Evolutionary conservation across 1,284 basidiomycete genomes (phyloP).

Genomic region (Leucoagaricus sp.): DNA sequence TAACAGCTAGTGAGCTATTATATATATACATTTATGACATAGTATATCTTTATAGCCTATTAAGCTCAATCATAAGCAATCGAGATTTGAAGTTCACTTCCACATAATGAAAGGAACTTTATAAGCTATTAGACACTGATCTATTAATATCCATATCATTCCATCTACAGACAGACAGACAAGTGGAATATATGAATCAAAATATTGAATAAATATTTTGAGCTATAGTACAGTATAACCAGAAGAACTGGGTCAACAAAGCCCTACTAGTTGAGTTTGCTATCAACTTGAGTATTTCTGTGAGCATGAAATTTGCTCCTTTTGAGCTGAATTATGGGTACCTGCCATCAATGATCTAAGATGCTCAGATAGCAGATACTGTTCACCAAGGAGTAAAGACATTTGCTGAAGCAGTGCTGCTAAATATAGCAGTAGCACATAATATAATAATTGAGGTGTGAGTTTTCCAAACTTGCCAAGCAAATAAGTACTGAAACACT

Average conservation of each 20-base stretch:
- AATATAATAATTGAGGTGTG: constrained; percentile 23
- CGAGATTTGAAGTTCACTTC: constrained; percentile 37
- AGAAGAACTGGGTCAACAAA: no score
- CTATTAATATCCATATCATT: no score
- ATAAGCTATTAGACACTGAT: no score
- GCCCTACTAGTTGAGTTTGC: no score
- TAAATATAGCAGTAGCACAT: constrained; percentile 19
- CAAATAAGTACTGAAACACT: constrained; percentile 11
- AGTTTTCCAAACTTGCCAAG: constrained; percentile 16
- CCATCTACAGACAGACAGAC: no score
- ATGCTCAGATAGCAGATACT: constrained; percentile 22
- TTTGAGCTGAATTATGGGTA: constrained; percentile 27
- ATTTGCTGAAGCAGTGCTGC: constrained; percentile 24
- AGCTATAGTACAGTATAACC: no score
- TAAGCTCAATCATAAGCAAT: constrained; percentile 33
- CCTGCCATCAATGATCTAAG: constrained; percentile 31
- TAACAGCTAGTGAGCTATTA: constrained; percentile 31
- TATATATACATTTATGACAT: constrained; percentile 32
- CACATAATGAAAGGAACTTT: no score
- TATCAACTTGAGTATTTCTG: constrained; percentile 27
- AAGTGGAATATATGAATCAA: no score
- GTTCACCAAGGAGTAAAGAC: constrained; percentile 21
- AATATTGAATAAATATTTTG: no score
- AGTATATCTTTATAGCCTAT: constrained; percentile 35
- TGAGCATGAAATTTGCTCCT: constrained; percentile 33